Base-by-base conservation (phyloP, 352 stramenopile genomes). In the Globisporangium viniferum region DNA sequence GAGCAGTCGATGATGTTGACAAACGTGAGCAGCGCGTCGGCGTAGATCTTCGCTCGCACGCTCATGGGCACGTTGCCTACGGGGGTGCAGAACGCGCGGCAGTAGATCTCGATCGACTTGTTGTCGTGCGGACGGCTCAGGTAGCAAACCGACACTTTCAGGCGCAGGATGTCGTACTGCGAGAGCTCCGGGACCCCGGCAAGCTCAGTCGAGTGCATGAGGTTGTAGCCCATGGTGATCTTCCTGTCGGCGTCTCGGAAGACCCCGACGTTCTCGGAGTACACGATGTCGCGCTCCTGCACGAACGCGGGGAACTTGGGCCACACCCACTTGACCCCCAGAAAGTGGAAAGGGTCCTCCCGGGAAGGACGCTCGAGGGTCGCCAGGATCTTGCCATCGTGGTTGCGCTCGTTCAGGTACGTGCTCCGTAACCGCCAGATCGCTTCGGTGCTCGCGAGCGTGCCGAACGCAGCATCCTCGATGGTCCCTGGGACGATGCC, bases 31-130 rank as follows among this genome's bases (percentile, higher is more conserved):
- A 90, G 69, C 20, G 44, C 62, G 0, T 86, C 77, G 48, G 73
- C 74, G 33, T 82, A 77, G 5, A 87, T 62, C n/a, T 59, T 73
- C 1, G 82, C 62, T 44, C 36, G 36, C 36, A 44, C 36, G 10
- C 36, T 18, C 36, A 44, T 44, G 12, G 36, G 36, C 9, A 67
- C 76, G 15, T 88, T 61, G 15, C 15, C 18, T 18, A n/a, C 18
- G 15, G 31, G 20, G 29, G 29, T 10, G 24, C 68, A 77, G 60
- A 86, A 91, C 2, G 73, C 79, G 29, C 79, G 77, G 14, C 67
- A 77, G 57, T 82, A 91, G 18, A 88, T 59, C 61, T 89, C 79
- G 39, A 89, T 69, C 12, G 57, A 70, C 35, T 56, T 62, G 8
- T 74, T 20, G n/a, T 61, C 62, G 8, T 76, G 44, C 61, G 75